Percentiles rank a stretch among this genome's conserved stretches.
These are phyloP conservation scores for Xylaria polymorpha DNA, from an alignment of 2,329 filamentous ascomycete species.

Conservation along the genomic window DNA sequence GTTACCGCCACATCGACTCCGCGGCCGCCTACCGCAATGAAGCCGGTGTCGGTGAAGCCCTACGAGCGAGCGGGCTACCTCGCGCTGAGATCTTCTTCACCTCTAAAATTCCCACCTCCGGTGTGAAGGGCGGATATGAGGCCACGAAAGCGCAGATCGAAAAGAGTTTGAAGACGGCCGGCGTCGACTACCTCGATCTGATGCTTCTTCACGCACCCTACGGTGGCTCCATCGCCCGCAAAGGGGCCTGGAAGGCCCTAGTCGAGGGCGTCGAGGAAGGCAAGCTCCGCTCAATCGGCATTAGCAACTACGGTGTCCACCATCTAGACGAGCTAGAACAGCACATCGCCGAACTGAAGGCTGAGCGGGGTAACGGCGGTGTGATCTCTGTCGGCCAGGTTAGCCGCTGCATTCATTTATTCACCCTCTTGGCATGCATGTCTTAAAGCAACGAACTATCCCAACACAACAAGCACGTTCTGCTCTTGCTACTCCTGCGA, in stretches of 20 bases:
- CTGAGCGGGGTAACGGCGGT: slow-evolving; percentile 72
- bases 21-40: slow-evolving; percentile 65
- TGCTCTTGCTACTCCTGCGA: no score
- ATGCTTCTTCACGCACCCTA: slow-evolving; percentile 72
- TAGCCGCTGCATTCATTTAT: no score
- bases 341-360: slow-evolving; percentile 71
- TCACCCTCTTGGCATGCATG: no score
- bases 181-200: slow-evolving; percentile 75
- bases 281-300: slow-evolving; percentile 69
- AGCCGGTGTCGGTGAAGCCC: slow-evolving; percentile 59
- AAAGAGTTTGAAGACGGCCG: slow-evolving; percentile 69
- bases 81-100: slow-evolving; percentile 67
- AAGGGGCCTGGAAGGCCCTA: slow-evolving; percentile 70
- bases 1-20: slow-evolving; percentile 69
- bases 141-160: slow-evolving; percentile 72
- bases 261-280: slow-evolving; percentile 72
- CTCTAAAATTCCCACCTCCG: slow-evolving; percentile 62
- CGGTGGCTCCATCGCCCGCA: slow-evolving; percentile 65
- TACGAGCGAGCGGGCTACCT: slow-evolving; percentile 56
- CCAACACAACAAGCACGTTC: no score
- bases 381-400: slow-evolving; percentile 81
- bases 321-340: slow-evolving; percentile 70
- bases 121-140: slow-evolving; percentile 64
- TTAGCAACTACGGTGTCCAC: slow-evolving; percentile 74
- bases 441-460: no score